Evolutionary conservation across 306 rosid genomes (phyloP).

Genomic region (Arachis hypogaea): DNA sequence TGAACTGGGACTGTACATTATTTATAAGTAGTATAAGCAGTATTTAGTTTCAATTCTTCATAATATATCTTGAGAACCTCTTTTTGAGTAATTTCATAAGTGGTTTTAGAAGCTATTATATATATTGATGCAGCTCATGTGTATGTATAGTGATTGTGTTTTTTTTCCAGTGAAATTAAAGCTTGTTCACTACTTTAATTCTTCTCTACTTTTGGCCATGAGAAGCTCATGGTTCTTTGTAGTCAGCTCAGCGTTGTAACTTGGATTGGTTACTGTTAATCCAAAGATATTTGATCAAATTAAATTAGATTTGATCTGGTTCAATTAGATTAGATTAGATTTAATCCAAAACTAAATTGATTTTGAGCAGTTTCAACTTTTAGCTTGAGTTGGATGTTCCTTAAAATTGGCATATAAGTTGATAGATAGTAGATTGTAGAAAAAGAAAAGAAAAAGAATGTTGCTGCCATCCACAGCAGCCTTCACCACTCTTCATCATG

Average conservation of each 20-base stretch:
- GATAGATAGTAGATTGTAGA: neutral
- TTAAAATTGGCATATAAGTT: neutral
- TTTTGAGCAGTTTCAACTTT: too few relatives aligned
- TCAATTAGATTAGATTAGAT: neutral
- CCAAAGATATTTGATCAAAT: neutral
- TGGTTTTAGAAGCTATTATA: too few relatives aligned
- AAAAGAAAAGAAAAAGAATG: neutral
- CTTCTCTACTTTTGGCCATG: neutral
- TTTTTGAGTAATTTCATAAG: too few relatives aligned
- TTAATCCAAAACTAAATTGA: too few relatives aligned
- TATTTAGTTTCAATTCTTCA: too few relatives aligned
- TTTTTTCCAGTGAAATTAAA: too few relatives aligned
- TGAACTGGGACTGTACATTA: too few relatives aligned
- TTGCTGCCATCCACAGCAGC: conserved; percentile 29
- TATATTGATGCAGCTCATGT: too few relatives aligned
- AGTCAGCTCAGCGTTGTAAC: neutral
- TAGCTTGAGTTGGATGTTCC: neutral
- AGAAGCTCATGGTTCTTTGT: neutral
- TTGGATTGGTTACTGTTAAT: conserved; percentile 6
- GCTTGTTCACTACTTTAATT: too few relatives aligned
- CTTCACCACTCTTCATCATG: conserved; percentile 32
- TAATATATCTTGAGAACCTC: too few relatives aligned
- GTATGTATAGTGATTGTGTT: too few relatives aligned
- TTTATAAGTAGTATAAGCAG: too few relatives aligned
- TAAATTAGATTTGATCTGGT: neutral